Percentiles rank a stretch among this genome's conserved stretches.
phyloP scores from a whole-genome alignment of 2,329 filamentous ascomycete species.

The Nakataea oryzae region DNA sequence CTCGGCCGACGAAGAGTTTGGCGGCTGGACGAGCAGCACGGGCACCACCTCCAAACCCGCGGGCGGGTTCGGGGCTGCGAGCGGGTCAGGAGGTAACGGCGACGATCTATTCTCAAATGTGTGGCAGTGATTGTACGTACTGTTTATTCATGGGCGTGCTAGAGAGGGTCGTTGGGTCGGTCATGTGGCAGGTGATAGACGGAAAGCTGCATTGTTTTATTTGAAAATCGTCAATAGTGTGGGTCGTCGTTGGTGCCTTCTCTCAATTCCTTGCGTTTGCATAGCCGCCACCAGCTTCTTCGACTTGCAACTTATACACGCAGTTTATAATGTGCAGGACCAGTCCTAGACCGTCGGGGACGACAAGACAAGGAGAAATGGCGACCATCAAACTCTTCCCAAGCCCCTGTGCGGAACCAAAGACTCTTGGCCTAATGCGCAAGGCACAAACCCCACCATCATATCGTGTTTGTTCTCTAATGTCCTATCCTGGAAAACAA shows the following conservation, averaged over 20 bases:
- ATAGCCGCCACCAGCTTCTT: background rate
- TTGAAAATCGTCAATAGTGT: background rate
- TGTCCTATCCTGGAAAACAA: background rate
- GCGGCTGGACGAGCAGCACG: conserved; percentile 77
- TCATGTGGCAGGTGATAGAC: background rate
- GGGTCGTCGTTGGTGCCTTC: too few relatives aligned
- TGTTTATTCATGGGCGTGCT: background rate
- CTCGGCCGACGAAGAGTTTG: conserved; percentile 87
- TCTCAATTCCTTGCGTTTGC: background rate
- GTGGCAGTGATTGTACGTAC: conserved; percentile 64
- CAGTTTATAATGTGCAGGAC: background rate
- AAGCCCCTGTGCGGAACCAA: background rate
- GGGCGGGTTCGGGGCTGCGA: conserved; percentile 32
- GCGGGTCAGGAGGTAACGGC: conserved; percentile 34
- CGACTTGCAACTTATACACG: background rate
- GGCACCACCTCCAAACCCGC: conserved; percentile 39
- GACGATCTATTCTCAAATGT: conserved; percentile 96
- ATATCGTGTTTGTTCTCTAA: background rate
- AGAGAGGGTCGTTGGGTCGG: background rate
- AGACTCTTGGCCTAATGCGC: background rate
- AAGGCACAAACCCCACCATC: background rate
- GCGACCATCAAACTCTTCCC: background rate
- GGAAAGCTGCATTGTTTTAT: background rate
- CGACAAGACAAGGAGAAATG: background rate
- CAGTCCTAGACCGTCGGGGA: background rate